Evolutionary conservation across 768 basidiomycete species (phyloP), one percentile per base, ranked within the genome.

Genomic region (Tricholomella constricta): DNA sequence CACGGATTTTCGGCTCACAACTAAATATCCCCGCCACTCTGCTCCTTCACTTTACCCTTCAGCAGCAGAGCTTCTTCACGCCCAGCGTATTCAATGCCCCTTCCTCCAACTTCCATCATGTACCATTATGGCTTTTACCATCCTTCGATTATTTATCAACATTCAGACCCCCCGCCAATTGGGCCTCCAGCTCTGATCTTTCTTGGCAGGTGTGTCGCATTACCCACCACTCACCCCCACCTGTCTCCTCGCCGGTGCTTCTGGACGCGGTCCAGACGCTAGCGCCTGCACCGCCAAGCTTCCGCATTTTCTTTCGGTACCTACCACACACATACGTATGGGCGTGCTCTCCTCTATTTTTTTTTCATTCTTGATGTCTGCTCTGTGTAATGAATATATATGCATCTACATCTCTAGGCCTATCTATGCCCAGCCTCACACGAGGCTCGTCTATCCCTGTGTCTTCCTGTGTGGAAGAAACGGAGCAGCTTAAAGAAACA

Each of bases 201-300:
- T 31, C 29, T 11, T 31, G 6, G 29, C 11, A 31, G n/a, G n/a
- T n/a, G 45, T 43, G 17, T 45, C 25, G 15, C 17, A 41, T 15
- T 14, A 44, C 26, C 46, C 26, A 34, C 26, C n/a, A 6, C 15
- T 19, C 43, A 37, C 27, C 42, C 32, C 26, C 20, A 29, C 23
- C 26, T 14, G 23, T 15, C 25, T 6, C 41, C 17, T 9, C 38
- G 25, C 34, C 41, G 22, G 22, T n/a, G 43, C 54, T 59, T 55
- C 54, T 52, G 46, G 54, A 59, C 54, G 31, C 38, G 48, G 51
- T 47, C 51, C 51, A 45, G 58, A 50, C 58, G 58, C 45, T 56
- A 53, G 58, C 51, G 58, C 44, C 54, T 59, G 54, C 38, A 56
- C 51, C 32, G 25, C n/a, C 43, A 52, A 55, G 45, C 25, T 37